These are phyloP conservation scores for Nemania abortiva DNA, from an alignment of 2,329 filamentous ascomycete genomes.

Conservation along the genomic window DNA sequence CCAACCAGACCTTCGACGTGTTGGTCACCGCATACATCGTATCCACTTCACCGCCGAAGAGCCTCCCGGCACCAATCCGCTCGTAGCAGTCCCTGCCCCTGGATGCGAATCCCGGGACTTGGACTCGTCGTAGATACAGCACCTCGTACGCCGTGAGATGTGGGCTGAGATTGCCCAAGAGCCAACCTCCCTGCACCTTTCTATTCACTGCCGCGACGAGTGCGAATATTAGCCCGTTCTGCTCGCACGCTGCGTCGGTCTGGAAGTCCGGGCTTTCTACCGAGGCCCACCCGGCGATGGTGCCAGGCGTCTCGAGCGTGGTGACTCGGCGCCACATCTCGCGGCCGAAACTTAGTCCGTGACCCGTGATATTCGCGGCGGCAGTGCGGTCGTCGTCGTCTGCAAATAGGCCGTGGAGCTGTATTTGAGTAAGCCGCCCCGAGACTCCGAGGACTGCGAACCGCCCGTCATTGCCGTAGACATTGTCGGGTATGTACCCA, in stretches of 20 bases:
- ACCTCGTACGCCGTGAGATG: slow-evolving; percentile 27
- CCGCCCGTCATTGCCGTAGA: slow-evolving; percentile 19
- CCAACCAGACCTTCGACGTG: slow-evolving; percentile 30
- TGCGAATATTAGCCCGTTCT: slow-evolving; percentile 5
- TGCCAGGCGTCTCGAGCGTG: slow-evolving; percentile 8
- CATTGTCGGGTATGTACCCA: slow-evolving; percentile 7
- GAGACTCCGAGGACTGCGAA: slow-evolving; percentile 9
- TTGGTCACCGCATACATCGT: slow-evolving; percentile 24
- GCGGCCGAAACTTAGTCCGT: slow-evolving; percentile 12
- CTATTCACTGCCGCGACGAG: slow-evolving; percentile 14
- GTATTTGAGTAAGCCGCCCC: slow-evolving; percentile 8
- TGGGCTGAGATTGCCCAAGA: slow-evolving; percentile 21
- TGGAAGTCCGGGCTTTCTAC: slow-evolving; percentile 20
- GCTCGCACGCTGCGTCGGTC: slow-evolving; percentile 10
- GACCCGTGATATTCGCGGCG: slow-evolving; percentile 17
- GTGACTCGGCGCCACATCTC: slow-evolving; percentile 24
- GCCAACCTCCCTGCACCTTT: slow-evolving; percentile 24
- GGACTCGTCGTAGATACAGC: slow-evolving; percentile 22
- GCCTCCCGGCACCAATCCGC: slow-evolving; percentile 32
- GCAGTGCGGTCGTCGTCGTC: slow-evolving; percentile 15
- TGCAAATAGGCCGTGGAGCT: slow-evolving; percentile 3
- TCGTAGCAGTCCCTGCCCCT: slow-evolving; percentile 28
- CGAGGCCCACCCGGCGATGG: slow-evolving; percentile 31
- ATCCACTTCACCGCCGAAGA: slow-evolving; percentile 33
- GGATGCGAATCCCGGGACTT: slow-evolving; percentile 15